Percentiles rank a stretch among this genome's conserved stretches.
Conservation (phyloP, 2,329 filamentous ascomycete species). For the Cytospora schulzeri region DNA sequence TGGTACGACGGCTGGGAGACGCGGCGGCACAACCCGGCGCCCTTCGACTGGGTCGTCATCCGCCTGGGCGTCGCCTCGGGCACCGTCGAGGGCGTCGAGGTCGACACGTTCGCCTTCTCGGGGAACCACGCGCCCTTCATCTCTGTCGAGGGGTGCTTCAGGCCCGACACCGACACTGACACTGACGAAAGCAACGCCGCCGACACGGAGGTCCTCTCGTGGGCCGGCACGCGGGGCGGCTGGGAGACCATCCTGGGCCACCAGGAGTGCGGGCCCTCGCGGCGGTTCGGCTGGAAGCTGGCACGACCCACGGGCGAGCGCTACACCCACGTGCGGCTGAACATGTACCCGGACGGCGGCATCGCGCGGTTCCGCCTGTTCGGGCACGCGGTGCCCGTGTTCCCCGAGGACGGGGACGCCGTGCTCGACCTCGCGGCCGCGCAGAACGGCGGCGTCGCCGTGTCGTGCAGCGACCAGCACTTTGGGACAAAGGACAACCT, state of each 20-base stretch:
- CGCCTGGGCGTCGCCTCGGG: slow-evolving; percentile 71
- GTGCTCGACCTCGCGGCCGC: slow-evolving; percentile 77
- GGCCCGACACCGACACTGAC: slow-evolving; percentile 57
- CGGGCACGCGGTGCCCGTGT: slow-evolving; percentile 74
- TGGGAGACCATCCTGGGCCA: slow-evolving; percentile 74
- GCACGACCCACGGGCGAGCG: slow-evolving; percentile 53
- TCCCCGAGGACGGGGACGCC: slow-evolving; percentile 65
- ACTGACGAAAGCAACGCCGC: too few relatives aligned
- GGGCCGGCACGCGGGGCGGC: slow-evolving; percentile 58
- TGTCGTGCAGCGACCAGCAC: slow-evolving; percentile 80
- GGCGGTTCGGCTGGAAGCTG: slow-evolving; percentile 74
- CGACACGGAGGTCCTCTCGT: slow-evolving; percentile 61
- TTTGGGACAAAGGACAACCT: slow-evolving; percentile 82
- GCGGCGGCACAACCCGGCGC: slow-evolving; percentile 63
- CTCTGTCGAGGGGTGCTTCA: slow-evolving; percentile 76
- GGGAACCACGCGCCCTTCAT: slow-evolving; percentile 82
- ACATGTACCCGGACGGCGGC: slow-evolving; percentile 85
- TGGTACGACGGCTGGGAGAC: slow-evolving; percentile 76
- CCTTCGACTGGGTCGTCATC: slow-evolving; percentile 69
- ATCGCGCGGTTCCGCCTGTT: slow-evolving; percentile 80
- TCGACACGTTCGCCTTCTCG: slow-evolving; percentile 80
- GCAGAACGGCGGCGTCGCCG: slow-evolving; percentile 75
- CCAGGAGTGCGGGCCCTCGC: slow-evolving; percentile 73
- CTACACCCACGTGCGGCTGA: slow-evolving; percentile 78
- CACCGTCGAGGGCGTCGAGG: slow-evolving; percentile 71